Evolutionary conservation across 2,329 filamentous ascomycete genomes (phyloP).

Genomic region (Calonectria pseudoturangicola): DNA sequence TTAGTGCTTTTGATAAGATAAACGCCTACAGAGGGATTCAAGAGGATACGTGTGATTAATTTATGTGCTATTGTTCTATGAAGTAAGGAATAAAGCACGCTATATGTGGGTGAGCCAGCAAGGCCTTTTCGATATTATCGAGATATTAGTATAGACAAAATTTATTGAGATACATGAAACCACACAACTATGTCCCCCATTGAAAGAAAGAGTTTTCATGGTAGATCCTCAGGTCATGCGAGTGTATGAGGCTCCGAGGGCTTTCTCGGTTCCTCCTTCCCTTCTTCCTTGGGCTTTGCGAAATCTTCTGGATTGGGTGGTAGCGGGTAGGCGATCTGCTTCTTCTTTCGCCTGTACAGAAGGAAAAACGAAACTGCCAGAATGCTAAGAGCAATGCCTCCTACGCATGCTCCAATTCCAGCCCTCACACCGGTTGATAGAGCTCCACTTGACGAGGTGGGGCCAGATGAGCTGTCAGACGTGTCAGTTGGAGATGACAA

Average conservation of each 20-base stretch:
- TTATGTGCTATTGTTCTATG: too few species aligned
- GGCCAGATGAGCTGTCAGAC: too few species aligned
- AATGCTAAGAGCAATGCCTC: constrained; percentile 9
- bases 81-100: too few species aligned
- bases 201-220: background rate
- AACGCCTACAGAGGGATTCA: too few species aligned
- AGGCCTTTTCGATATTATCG: too few species aligned
- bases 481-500: constrained; percentile 30
- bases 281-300: background rate
- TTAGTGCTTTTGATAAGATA: too few species aligned
- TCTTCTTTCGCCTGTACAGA: background rate
- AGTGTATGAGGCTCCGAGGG: background rate
- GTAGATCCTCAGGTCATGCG: background rate
- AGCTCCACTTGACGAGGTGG: background rate
- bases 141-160: background rate
- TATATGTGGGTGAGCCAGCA: too few species aligned
- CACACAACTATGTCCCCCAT: too few species aligned
- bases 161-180: background rate
- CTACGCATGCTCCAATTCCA: background rate
- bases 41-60: too few species aligned
- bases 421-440: background rate
- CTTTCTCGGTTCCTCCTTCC: background rate
- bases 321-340: background rate
- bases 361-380: background rate
- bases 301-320: background rate